phyloP scores from a whole-genome alignment of 75 land plant genomes.

The Selaginella moellendorffii region DNA sequence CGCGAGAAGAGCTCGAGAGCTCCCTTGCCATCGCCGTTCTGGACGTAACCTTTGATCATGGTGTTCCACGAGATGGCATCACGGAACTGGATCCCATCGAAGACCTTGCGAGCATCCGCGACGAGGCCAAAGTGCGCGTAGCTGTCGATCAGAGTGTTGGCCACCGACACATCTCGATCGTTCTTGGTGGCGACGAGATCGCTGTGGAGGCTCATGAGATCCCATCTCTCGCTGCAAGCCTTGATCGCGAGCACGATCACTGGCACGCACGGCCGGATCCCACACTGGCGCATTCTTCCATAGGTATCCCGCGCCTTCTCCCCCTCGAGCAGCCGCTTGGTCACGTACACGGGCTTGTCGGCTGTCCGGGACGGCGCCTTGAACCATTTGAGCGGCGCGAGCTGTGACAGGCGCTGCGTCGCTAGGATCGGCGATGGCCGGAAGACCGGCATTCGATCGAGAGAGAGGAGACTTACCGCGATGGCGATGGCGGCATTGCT shows the following conservation, averaged over 20 bases:
- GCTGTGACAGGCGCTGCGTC: too few species aligned
- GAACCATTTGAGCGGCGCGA: not conserved
- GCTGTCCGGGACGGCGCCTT: not conserved
- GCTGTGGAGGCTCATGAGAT: not conserved
- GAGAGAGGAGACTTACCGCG: too few species aligned
- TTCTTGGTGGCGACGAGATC: not conserved
- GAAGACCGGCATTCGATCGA: too few species aligned
- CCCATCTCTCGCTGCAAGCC: not conserved
- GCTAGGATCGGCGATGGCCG: too few species aligned
- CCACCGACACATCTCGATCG: not conserved
- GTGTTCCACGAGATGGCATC: not conserved
- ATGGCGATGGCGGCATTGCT: too few species aligned
- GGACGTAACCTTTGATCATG: not conserved
- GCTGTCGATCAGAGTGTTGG: not conserved
- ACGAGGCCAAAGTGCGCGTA: not conserved
- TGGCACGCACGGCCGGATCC: not conserved
- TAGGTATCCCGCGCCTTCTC: not conserved
- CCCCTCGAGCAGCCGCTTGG: not conserved
- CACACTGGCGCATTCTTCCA: not conserved
- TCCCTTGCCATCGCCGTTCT: not conserved
- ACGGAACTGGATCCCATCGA: not conserved
- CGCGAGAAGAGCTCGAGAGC: not conserved
- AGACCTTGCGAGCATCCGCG: not conserved
- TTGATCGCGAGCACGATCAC: not conserved
- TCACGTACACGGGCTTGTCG: not conserved